Percentiles rank a stretch among this genome's conserved stretches.
Evolutionary conservation across 352 stramenopile species (phyloP).

Genomic region (Phytophthora boehmeriae): DNA sequence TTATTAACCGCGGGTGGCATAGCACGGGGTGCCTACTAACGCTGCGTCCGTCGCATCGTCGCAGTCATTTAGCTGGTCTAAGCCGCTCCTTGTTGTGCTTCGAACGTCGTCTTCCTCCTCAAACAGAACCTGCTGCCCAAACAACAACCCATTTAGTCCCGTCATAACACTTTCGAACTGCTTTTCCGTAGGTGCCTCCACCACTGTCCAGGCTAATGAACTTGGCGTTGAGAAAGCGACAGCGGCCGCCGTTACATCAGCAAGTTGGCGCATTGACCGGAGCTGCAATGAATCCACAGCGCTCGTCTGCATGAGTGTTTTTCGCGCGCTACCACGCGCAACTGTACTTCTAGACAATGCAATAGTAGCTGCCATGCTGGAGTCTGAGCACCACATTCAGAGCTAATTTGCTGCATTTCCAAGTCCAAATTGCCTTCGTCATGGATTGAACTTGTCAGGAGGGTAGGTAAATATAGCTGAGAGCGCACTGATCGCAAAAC

Average conservation of each 20-base stretch:
- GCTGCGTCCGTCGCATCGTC: slow-evolving; percentile 30
- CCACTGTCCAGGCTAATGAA: slow-evolving; percentile 47
- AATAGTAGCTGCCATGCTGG: slow-evolving; percentile 63
- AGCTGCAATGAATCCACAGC: slow-evolving; percentile 51
- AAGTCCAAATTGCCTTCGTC: slow-evolving; percentile 57
- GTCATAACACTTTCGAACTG: slow-evolving; percentile 56
- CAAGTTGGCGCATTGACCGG: slow-evolving; percentile 65
- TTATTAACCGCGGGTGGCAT: slow-evolving; percentile 53
- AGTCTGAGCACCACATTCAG: slow-evolving; percentile 44
- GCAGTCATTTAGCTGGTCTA: slow-evolving; percentile 16
- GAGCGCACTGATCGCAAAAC: slow-evolving; percentile 50
- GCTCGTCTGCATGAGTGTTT: slow-evolving; percentile 36
- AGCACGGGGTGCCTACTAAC: slow-evolving; percentile 49
- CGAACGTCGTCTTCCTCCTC: slow-evolving; percentile 54
- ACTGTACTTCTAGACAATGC: slow-evolving; percentile 63
- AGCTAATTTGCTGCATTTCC: slow-evolving; percentile 57
- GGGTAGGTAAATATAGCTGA: slow-evolving; percentile 56
- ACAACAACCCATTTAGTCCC: slow-evolving; percentile 65
- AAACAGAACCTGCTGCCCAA: slow-evolving; percentile 76
- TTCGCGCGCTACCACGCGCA: slow-evolving; percentile 57
- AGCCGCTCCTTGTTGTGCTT: slow-evolving; percentile 15
- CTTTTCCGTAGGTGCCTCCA: slow-evolving; percentile 42
- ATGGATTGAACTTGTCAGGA: slow-evolving; percentile 43
- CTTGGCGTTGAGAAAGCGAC: slow-evolving; percentile 48
- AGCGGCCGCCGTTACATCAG: slow-evolving; percentile 45